Evolutionary conservation across 768 basidiomycete genomes (phyloP), one percentile per base, ranked within the genome.

Genomic region (Xerocomellus chrysenteron): DNA sequence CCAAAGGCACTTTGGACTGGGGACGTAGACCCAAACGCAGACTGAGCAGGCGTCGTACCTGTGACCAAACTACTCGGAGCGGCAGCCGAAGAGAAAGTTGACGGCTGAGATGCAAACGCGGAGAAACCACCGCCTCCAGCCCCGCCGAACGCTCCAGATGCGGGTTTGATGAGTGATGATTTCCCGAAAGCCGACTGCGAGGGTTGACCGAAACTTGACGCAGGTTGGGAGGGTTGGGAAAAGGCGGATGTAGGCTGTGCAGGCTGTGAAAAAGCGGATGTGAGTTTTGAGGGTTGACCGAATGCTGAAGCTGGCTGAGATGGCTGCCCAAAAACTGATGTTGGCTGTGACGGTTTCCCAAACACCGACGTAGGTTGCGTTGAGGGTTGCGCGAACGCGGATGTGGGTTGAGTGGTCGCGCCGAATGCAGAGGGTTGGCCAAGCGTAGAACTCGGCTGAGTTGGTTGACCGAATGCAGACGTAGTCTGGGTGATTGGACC

Each of bases 121-220:
- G 80, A 78, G 57, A 82, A 84, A 4, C 73, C 80, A 16, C 79
- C 74, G 2, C 78, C 74, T 16, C 68, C 67, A 43, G 77, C 72
- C 1, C 73, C 71, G 45, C 73, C 70, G 53, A 86, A 86, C 2
- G 80, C 81, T 3, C 82, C 82, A 6, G 78, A 71, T 5, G 78
- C 74, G 5, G 82, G 78, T 57, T 80, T 80, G 54, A 83, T 77
- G 24, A 83, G 54, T 33, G 66, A 65, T 2, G 76, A 68, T 46
- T 75, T 69, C n/a, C 72, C 68, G n/a, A 75, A 76, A 28, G 68
- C 68, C 5, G 74, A 64, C 54, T 75, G 69, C 11, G 68, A 49
- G n/a, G 61, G 50, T 43, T 75, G 72, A 4, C 75, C 74, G 51
- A 79, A 78, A 26, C 65, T 60, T 30, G 73, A 67, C 24, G 61